These are phyloP conservation scores for Tolypocladium ophioglossoides DNA, from an alignment of 2,329 filamentous ascomycete genomes.

Conservation along the genomic window DNA sequence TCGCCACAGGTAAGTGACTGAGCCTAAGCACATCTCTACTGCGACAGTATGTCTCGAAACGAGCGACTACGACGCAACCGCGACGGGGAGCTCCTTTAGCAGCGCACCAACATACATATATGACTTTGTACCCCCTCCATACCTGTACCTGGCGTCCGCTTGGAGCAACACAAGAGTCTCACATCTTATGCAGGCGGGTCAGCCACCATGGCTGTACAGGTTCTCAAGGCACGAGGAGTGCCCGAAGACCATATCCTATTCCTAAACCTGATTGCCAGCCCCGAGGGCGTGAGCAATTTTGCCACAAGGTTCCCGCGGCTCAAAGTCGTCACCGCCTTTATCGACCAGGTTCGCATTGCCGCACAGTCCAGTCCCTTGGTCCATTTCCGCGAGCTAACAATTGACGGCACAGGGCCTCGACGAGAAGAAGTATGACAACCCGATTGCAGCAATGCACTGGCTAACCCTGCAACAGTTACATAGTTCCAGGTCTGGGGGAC, in stretches of 20 bases:
- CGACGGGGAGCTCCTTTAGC: neutral
- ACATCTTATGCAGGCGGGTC: conserved; percentile 60
- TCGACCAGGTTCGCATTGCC: conserved; percentile 55
- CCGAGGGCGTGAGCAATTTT: conserved; percentile 83
- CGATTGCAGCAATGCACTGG: neutral
- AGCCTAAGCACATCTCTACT: neutral
- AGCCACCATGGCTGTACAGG: conserved; percentile 92
- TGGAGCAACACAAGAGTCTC: neutral
- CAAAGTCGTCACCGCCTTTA: conserved; percentile 87
- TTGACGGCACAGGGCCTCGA: conserved; percentile 56
- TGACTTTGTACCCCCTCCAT: neutral
- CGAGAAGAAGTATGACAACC: conserved; percentile 74
- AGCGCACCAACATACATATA: neutral
- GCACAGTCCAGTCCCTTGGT: neutral
- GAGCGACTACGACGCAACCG: neutral
- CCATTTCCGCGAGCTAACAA: neutral
- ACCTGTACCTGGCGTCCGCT: neutral
- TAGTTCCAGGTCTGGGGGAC: conserved; percentile 85
- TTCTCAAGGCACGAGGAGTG: conserved; percentile 80
- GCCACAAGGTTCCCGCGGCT: conserved; percentile 81
- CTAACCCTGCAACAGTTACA: conserved; percentile 59
- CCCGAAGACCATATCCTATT: conserved; percentile 94
- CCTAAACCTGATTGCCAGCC: conserved; percentile 94
- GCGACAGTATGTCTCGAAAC: neutral
- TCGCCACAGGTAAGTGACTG: conserved; percentile 67